Conservation (phyloP, 768 basidiomycete species). For the Hygrocybe punicea region DNA sequence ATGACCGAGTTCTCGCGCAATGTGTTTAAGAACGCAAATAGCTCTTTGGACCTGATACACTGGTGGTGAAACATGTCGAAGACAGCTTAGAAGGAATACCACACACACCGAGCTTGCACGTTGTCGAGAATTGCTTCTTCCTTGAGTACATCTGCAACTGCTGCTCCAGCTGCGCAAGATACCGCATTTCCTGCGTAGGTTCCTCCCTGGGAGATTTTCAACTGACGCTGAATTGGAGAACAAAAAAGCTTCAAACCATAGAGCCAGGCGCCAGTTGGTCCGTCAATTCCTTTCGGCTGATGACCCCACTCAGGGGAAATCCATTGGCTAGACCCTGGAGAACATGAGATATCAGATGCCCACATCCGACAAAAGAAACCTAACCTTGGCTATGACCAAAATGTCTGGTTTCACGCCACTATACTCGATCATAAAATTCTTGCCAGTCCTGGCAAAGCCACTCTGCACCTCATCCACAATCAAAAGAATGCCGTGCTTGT, state of each 20-base stretch:
- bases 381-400: conserved; percentile 81
- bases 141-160: conserved; percentile 71
- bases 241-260: conserved; percentile 50
- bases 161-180: conserved; percentile 85
- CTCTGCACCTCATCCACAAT: conserved; percentile 87
- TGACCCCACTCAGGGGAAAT: conserved; percentile 86
- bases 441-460: conserved; percentile 87
- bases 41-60: conserved; percentile 58
- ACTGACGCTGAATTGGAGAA: neutral
- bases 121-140: conserved; percentile 83
- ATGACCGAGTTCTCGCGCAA: conserved; percentile 55
- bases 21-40: conserved; percentile 57
- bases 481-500: conserved; percentile 79
- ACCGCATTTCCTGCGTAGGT: conserved; percentile 94
- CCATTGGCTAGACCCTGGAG: conserved; percentile 80
- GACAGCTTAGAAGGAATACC: neutral
- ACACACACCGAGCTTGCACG: conserved; percentile 61
- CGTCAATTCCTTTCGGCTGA: conserved; percentile 76
- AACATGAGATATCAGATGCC: neutral
- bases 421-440: conserved; percentile 76
- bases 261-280: conserved; percentile 76
- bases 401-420: conserved; percentile 87
- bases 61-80: conserved; percentile 1
- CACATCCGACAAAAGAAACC: conserved; percentile 2
- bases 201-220: conserved; percentile 52